phyloP scores from a whole-genome alignment of 495 filamentous ascomycete species.

The Daldinia bambusicola region DNA sequence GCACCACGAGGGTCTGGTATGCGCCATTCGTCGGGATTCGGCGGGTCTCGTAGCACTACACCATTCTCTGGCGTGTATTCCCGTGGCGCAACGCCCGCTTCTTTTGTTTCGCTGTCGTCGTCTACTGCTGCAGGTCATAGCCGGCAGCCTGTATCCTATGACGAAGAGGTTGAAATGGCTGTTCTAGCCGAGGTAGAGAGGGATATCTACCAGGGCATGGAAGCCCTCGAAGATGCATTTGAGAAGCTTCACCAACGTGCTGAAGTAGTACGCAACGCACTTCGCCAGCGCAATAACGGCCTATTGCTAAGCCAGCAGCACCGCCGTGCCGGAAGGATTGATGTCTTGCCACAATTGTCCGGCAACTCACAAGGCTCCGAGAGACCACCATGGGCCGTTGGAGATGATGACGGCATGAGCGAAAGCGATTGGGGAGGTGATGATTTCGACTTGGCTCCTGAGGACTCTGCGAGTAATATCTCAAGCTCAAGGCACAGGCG shows the following conservation, averaged over 20 bases:
- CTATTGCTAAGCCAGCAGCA: constrained; percentile 80
- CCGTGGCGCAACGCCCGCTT: constrained; percentile 51
- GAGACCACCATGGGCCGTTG: constrained; percentile 54
- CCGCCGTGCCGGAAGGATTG: constrained; percentile 64
- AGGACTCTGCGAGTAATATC: constrained; percentile 87
- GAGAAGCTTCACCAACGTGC: constrained; percentile 89
- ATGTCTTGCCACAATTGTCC: constrained; percentile 56
- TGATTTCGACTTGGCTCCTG: constrained; percentile 77
- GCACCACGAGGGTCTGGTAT: constrained; percentile 46
- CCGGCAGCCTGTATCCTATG: constrained; percentile 73
- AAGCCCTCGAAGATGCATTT: constrained; percentile 93
- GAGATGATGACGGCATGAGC: constrained; percentile 60
- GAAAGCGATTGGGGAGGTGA: constrained; percentile 74
- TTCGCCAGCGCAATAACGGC: constrained; percentile 82
- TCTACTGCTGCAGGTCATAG: constrained; percentile 49
- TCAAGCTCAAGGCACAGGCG: constrained; percentile 75
- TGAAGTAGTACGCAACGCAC: constrained; percentile 78
- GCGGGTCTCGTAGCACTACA: constrained; percentile 52
- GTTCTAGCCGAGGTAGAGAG: constrained; percentile 90
- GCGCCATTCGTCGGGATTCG: constrained; percentile 45
- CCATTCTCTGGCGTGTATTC: constrained; percentile 50
- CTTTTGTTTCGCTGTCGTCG: constrained; percentile 58
- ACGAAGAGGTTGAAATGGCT: constrained; percentile 94
- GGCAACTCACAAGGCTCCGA: constrained; percentile 50
- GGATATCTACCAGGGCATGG: constrained; percentile 93